phyloP scores from a whole-genome alignment of 139 green algal genomes.

The Limnomonas spitsbergensis region DNA sequence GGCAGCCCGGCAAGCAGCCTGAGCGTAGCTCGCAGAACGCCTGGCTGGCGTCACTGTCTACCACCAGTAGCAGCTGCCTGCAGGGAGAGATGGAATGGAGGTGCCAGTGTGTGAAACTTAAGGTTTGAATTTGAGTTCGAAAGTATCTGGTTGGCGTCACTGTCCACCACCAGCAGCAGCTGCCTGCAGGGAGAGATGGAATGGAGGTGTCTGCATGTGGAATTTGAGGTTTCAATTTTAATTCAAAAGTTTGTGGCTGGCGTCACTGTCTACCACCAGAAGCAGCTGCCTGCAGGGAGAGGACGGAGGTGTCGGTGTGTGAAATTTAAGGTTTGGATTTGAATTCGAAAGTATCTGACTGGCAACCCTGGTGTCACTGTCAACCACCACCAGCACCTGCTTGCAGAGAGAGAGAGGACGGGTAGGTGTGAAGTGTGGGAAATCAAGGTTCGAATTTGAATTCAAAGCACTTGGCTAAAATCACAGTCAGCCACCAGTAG shows the following conservation, averaged over 20 bases:
- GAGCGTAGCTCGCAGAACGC: not conserved
- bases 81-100: not conserved
- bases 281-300: slow-evolving; percentile 1
- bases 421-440: too few relatives aligned
- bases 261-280: not conserved
- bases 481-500: not conserved
- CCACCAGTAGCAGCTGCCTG: slow-evolving; percentile 1
- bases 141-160: not conserved
- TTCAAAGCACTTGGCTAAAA: not conserved
- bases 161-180: slow-evolving; percentile 1
- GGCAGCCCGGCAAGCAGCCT: not conserved
- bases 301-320: too few relatives aligned
- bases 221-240: not conserved
- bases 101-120: too few relatives aligned
- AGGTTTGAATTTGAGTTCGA: not conserved
- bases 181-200: not conserved
- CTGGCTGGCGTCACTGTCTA: not conserved
- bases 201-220: too few relatives aligned
- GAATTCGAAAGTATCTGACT: not conserved
- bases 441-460: too few relatives aligned
- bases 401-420: too few relatives aligned
- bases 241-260: not conserved
- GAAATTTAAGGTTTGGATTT: not conserved
- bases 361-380: not conserved
- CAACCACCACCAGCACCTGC: not conserved